A percentile compares a stretch with the other conserved stretches of the same genome.
Conservation (phyloP, 306 rosid genomes). For the Acacia melanoxylon region DNA sequence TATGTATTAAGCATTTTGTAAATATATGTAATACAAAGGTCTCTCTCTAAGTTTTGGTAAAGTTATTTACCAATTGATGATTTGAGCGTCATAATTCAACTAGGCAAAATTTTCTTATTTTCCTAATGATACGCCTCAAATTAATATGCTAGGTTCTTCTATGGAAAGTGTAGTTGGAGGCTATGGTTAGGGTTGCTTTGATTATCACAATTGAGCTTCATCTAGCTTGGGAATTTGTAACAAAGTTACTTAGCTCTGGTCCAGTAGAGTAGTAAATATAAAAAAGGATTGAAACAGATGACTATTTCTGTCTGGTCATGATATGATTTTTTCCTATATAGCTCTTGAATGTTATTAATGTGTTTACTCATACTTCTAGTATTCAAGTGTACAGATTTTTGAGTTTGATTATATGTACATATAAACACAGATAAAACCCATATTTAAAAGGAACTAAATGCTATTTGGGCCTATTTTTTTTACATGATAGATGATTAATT, state of each 20-base stretch:
- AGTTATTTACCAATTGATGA: background rate
- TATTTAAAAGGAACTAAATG: background rate
- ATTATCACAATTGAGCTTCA: background rate
- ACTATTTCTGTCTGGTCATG: background rate
- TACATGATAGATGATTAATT: background rate
- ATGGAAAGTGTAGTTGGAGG: background rate
- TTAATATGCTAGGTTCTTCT: background rate
- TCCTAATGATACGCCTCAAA: background rate
- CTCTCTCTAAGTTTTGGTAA: background rate
- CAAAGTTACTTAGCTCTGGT: background rate
- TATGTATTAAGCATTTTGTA: background rate
- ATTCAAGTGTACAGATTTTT: background rate
- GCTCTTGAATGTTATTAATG: background rate
- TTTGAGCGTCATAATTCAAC: background rate
- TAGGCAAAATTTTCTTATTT: background rate
- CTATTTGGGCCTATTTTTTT: background rate
- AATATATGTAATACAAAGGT: background rate
- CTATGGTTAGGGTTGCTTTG: background rate
- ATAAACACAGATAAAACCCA: too few relatives aligned
- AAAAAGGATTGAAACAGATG: background rate
- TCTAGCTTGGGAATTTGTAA: background rate
- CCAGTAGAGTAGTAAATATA: background rate
- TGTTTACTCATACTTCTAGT: background rate
- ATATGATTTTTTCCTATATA: background rate
- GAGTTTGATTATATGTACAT: background rate